Evolutionary conservation across 768 basidiomycete genomes (phyloP), one percentile per base, ranked within the genome.

Genomic region (Tylopilus plumbeoviolaceoides): DNA sequence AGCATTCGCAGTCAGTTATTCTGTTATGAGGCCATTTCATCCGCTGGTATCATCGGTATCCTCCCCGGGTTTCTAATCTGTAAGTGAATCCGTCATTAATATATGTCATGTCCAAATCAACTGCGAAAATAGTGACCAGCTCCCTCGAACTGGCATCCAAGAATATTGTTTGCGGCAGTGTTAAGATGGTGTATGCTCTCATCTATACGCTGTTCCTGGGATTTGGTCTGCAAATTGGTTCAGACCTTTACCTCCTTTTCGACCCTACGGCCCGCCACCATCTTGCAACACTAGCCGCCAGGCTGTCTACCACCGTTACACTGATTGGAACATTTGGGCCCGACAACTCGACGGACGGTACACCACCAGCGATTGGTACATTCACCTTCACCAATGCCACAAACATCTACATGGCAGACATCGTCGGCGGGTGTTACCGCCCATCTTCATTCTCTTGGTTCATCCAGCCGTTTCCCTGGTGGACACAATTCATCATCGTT

Each of bases 21-120:
- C 70, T 97, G 93, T 66, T 97, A 95, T 65, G 87, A 90, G 3
- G 89, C 94, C 4, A 87, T 95, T 53, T 93, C 93, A 1, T 92
- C 90, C 8, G 79, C 91, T 47, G 85, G 84, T 23, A 89, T 95
- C 50, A 89, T 95, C 30, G 84, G 89, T 35, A 92, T 95, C 55
- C 78, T 95, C 42, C 92, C 92, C n/a, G 92, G 90, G 1, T 94
- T 87, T 69, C 77, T 91, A 46, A 89, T 91, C 54, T 67, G 89
- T 89, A 65, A 53, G 85, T 72, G 11, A 31, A 40, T 42, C 38
- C 9, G 14, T 40, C 33, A 31, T 14, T 11, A 30, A 33, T 27
- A 48, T 38, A 33, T 47, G 27, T 28, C 10, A 18, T 27, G 23
- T 33, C 41, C 45, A 28, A 33, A 21, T 47, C 52, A 40, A 59